Evolutionary conservation across 2,329 filamentous ascomycete genomes (phyloP), one percentile per base, ranked within the genome.

Genomic region (Aureobasidium leucospermi): DNA sequence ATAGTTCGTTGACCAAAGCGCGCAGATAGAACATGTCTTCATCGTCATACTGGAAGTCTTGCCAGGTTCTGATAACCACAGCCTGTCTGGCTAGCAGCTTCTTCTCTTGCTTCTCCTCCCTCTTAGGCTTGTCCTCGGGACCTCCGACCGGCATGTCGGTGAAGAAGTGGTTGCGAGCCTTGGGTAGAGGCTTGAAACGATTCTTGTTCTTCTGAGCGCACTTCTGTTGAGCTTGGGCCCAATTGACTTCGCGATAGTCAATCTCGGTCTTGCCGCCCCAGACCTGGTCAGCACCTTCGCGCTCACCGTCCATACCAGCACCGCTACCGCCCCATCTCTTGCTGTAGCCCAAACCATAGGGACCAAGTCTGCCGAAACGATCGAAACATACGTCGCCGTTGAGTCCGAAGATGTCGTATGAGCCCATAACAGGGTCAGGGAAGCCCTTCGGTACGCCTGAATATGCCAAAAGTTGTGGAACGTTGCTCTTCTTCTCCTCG

Each of bases 341-440:
- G 34, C 88, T 89, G 71, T 97, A 97, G 8, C 93, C 93, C 62
- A 90, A 84, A 0, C 93, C 93, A 66, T 99, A 99, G 0, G 93
- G 89, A 0, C 90, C 92, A 32, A 94, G 83, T 63, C 91, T 83
- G 3, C 93, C 93, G 70, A 89, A 96, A 1, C 94, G 83, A 66
- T 99, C 94, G 69, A 96, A 96, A 75, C 94, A 99, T 48, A 96
- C 83, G 67, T 96, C 87, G 65, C 95, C 84, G 16, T 88, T 84
- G 38, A 97, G 76, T 0, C 85, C 87, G 11, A 97, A 74, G 42
- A 93, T 73, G 9, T 91, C 85, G 67, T 96, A 92, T 0, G 90
- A 96, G n/a, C 94, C 94, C 68, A 93, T 82, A 2, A 89, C 83
- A 61, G 90, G 83, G 51, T 94, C 84, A 0, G 94, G 94, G 71